Evolutionary conservation across 495 filamentous ascomycete genomes (phyloP), one percentile per base, ranked within the genome.

Genomic region (Tetracladium setigerum): DNA sequence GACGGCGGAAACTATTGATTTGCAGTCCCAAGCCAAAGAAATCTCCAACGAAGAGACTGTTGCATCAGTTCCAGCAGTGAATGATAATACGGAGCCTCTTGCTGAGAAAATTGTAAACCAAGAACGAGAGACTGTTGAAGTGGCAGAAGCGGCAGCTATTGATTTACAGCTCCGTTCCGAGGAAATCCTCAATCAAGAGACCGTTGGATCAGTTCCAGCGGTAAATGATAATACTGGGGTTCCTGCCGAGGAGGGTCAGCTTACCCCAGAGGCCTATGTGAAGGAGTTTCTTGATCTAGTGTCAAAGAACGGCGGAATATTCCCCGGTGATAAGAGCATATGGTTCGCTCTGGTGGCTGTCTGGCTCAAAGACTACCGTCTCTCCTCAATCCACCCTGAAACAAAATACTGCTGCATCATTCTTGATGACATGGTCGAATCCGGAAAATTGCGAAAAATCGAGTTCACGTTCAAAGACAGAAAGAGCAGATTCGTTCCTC

Each of bases 241-340:
- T n/a, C n/a, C n/a, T 17, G 24, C n/a, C 18, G 4, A 7, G 17
- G 33, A 19, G 12, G 18, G 15, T 32, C 14, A 18, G 8, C 15
- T 35, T 5, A 8, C 31, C 38, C 10, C 31, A 18, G 19, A 41
- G 1, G n/a, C 32, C 22, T 27, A 31, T 38, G 41, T 19, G 34
- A 17, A 14, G 3, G 16, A 90, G 33, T 70, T 95, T 35, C 66
- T 83, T 52, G 77, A 86, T 37, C 67, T 95, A 24, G 59, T 94
- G 8, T 70, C 83, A 22, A 75, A 72, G 38, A 84, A 84, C 51
- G 67, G 71, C 31, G 87, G 87, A 2, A 80, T 86, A 2, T 90
- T 86, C 47, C 86, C 86, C 10, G 79, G 82, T 18, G 77, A 82
- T n/a, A 72, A 73, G 44, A 80, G 86, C 38, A 67, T 96, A 4